Evolutionary conservation across 2,329 filamentous ascomycete genomes (phyloP), one percentile per base, ranked within the genome.

Genomic region (Blastomyces emzantsi): DNA sequence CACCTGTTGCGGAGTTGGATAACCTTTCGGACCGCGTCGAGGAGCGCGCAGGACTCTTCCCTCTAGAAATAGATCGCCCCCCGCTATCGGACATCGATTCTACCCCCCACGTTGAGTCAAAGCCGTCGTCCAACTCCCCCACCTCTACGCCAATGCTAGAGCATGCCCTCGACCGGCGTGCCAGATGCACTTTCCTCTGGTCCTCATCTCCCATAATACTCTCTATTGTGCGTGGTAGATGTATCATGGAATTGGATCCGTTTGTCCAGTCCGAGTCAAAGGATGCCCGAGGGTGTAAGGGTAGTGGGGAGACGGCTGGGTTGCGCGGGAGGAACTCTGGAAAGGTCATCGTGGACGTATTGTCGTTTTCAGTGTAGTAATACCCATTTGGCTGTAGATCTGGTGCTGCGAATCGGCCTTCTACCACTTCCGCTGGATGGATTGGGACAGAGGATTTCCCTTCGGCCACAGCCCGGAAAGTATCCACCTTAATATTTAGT

Each of bases 401-500:
- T 2, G 89, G 85, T 9, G 87, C 85, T 2, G 88, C 85, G 71
- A 97, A 96, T 66, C 87, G 86, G 64, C 91, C 91, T 69, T 93
- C 88, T 47, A 96, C 78, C 64, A 84, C 83, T 67, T 87, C 84
- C 0, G 89, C 87, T 0, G 93, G 92, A 68, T 88, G 85, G 28
- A 96, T 79, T 75, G 85, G 80, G 74, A 88, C 75, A 71, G 82
- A 68, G 74, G 79, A 70, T 76, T 81, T 69, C 72, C 77, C 66
- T 25, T 74, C 58, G 30, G 56, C 43, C 4, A 54, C 78, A 1
- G 78, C 72, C 66, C 83, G 82, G 78, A 97, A 97, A 0, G 90
- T 92, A 73, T 96, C 90, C 0, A 92, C 89, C 11, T 95, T 85
- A 60, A 97, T 84, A 69, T 96, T 96, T 63, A 97, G 83, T 67